A percentile compares a stretch with the other conserved stretches of the same genome.
These are phyloP conservation scores for Ampelocalamus luodianensis DNA, from an alignment of 176 grass and related monocot genomes.

Conservation along the genomic window DNA sequence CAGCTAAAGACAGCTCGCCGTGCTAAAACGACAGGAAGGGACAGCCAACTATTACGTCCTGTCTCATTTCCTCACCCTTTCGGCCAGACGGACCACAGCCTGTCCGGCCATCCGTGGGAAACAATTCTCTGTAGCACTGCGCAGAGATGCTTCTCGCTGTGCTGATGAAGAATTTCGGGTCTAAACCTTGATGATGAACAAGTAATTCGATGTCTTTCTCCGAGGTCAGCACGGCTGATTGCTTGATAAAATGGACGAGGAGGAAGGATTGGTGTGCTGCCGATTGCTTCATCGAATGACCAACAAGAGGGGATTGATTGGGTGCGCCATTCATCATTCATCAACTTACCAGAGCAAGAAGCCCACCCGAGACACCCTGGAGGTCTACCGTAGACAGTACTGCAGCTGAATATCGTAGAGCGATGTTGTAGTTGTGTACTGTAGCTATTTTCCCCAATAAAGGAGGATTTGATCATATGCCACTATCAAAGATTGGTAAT, in stretches of 20 bases:
- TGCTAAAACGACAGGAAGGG: constrained; percentile 49
- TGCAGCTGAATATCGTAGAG: too few relatives aligned
- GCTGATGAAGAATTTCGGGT: background rate
- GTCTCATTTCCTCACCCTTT: background rate
- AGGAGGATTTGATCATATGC: too few relatives aligned
- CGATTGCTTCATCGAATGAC: background rate
- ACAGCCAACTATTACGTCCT: constrained; percentile 6
- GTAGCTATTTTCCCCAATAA: too few relatives aligned
- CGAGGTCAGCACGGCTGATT: background rate
- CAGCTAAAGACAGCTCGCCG: constrained; percentile 39
- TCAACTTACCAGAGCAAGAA: background rate
- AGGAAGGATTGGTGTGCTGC: background rate
- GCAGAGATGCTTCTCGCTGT: background rate
- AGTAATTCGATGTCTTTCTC: too few relatives aligned
- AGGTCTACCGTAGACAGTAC: too few relatives aligned
- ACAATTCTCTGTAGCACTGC: too few relatives aligned
- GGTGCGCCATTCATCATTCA: background rate
- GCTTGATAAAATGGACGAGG: background rate
- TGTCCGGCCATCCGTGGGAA: background rate
- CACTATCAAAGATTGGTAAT: too few relatives aligned
- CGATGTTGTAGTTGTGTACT: too few relatives aligned
- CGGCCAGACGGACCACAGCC: constrained; percentile 31
- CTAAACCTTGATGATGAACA: background rate
- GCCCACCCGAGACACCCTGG: too few relatives aligned
- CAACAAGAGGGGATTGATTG: background rate